Evolutionary conservation across 768 basidiomycete species (phyloP), one percentile per base, ranked within the genome.

Genomic region (Trametopsis cervina): DNA sequence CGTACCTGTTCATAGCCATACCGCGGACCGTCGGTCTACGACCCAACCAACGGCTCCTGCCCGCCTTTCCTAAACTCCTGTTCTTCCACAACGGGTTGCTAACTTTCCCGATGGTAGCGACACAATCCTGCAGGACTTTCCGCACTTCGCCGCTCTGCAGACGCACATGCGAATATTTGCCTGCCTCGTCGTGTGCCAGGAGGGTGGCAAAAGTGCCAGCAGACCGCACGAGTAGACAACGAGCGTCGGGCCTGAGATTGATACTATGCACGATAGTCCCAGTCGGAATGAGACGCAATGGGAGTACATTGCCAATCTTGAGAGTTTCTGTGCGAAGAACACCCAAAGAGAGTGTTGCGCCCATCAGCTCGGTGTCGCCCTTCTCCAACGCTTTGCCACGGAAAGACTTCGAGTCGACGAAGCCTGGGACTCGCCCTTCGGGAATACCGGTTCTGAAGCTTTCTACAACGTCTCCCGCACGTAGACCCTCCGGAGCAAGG

Each of bases 1-100:
- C 85, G 37, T 69, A 92, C 81, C 90, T 85, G 66, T 96, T 97
- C 93, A 95, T 95, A 37, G 93, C 93, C 55, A 96, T 83, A 82
- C 93, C 93, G 66, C 93, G 83, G 40, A 95, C 91, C 25, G 76
- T 76, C 0, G 93, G 93, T 55, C 89, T 67, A 60, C 80, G 69
- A 15, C 94, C 94, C 17, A 97, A 67, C 90, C 91, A 94, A 29
- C 94, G 74, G 36, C 73, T 72, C 55, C 95, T 70, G 24, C 96
- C 96, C 5, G 96, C 96, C 66, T 98, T 99, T 12, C 93, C 96
- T 26, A 97, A 67, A 38, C 71, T 81, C 12, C 83, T 72, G 52
- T 85, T 81, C 65, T 91, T 89, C 83, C 91, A 92, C 47, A 94
- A 71, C 33, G 83, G 76, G 63, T 99, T 99, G 69, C 89, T 90